These are phyloP conservation scores for Rhododendron henanense DNA, from an alignment of 148 eudicot species.

Conservation along the genomic window DNA sequence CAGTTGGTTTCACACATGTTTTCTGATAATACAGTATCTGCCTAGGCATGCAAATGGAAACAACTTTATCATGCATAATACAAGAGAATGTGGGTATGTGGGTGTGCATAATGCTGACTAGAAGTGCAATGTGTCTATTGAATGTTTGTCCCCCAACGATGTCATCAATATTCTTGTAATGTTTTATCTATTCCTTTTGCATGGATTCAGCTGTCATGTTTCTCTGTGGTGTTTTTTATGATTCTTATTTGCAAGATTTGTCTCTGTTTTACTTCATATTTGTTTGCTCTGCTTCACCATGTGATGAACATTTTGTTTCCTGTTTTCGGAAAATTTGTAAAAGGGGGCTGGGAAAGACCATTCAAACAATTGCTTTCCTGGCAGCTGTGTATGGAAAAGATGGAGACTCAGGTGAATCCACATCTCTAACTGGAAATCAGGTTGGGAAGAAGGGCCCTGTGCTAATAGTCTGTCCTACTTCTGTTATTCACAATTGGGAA, in stretches of 20 bases:
- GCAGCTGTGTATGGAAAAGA: constrained; percentile 88
- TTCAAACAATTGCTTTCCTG: constrained; percentile 93
- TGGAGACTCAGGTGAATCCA: constrained; percentile 39
- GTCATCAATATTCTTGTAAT: background rate
- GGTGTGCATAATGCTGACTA: background rate
- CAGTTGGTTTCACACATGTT: background rate
- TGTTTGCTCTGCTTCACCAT: background rate
- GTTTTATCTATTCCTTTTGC: background rate
- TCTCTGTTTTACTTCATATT: background rate
- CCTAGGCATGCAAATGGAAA: background rate
- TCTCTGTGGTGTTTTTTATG: background rate
- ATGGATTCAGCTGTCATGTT: background rate
- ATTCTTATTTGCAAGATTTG: background rate
- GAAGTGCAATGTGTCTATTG: background rate
- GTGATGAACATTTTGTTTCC: constrained; percentile 1
- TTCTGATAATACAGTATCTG: background rate
- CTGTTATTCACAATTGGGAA: constrained; percentile 93
- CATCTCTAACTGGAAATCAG: constrained; percentile 21
- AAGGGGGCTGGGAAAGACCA: constrained; percentile 99
- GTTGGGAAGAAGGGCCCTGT: constrained; percentile 54
- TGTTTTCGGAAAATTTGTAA: constrained; percentile 11
- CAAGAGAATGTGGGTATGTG: background rate
- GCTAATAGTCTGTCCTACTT: constrained; percentile 78
- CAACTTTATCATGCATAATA: background rate
- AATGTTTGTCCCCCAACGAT: background rate